Base-by-base conservation (phyloP, 2,329 filamentous ascomycete genomes). In the Fusarium floridanum region DNA sequence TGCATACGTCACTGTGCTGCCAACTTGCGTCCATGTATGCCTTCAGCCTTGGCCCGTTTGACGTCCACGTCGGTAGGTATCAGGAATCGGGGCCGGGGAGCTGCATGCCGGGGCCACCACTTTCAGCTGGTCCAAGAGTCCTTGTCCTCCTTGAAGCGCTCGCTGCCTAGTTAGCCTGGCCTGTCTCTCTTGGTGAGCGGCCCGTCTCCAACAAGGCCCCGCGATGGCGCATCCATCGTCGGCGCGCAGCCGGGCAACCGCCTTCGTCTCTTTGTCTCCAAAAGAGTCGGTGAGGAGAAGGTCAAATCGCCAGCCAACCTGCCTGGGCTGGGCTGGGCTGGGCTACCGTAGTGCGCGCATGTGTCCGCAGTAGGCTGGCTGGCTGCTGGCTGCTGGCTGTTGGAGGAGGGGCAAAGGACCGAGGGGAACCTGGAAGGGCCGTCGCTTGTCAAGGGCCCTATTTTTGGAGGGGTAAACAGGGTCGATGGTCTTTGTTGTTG, bases 1-100 rank as follows among this genome's bases (percentile, higher is more conserved):
- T 72, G 67, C 77, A 77, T 77, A 76, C 76, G 75, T 75, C 77
- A 77, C 72, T 70, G 66, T 74, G 70, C 71, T 69, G 69, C 72
- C 50, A 60, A 64, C 61, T 72, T 68, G 66, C 66, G 70, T 68
- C 70, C 57, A 60, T 61, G 66, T 64, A 76, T 68, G 45, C 29
- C 68, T 72, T 77, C 66, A 67, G 64, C 74, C 70, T 73, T 72
- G 68, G 66, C 43, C 48, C 60, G 65, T 66, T 73, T 75, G 68
- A 69, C 72, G 71, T 76, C 76, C 76, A 78, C 77, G 74, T 77
- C 71, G 74, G 62, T 43, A 53, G 74, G 62, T 43, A 53, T 68
- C 71, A 68, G 41, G 48, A 64, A 50, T 50, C 62, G 55, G 59
- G 34, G 50, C 55, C 73, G 66, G 67, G 60, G 63, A 75, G 66